Conservation (phyloP, 148 eudicot genomes). For the Vaccinium macrocarpon region DNA sequence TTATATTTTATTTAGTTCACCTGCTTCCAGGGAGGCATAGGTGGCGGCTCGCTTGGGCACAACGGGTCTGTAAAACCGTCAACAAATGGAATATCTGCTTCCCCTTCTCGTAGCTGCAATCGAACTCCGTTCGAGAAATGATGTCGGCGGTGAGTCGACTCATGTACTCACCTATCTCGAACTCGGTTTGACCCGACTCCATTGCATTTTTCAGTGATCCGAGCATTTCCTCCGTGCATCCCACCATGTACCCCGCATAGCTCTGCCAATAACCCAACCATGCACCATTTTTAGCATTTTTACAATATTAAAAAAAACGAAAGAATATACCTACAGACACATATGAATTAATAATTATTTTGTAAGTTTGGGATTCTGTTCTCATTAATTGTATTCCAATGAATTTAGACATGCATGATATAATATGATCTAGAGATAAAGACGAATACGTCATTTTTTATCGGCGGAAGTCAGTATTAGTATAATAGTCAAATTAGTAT, state of each 20-base stretch:
- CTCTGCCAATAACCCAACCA: conserved; percentile 33
- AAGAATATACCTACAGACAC: neutral
- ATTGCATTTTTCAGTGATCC: conserved; percentile 37
- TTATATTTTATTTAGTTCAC: conserved; percentile 24
- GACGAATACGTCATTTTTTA: no score
- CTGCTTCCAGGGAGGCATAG: conserved; percentile 88
- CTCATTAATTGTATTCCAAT: neutral
- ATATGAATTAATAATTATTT: neutral
- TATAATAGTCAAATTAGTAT: no score
- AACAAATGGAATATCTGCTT: conserved; percentile 65
- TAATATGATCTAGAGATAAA: no score
- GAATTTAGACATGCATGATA: no score
- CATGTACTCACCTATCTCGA: conserved; percentile 86
- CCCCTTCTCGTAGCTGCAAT: conserved; percentile 75
- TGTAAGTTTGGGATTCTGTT: neutral
- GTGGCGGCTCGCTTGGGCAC: conserved; percentile 83
- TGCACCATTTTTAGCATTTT: neutral
- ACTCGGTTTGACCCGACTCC: conserved; percentile 39
- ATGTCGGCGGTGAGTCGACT: conserved; percentile 71
- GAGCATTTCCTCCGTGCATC: conserved; percentile 66
- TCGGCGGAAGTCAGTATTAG: no score
- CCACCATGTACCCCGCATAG: conserved; percentile 79
- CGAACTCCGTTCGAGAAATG: conserved; percentile 81
- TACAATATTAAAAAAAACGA: neutral
- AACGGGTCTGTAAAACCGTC: conserved; percentile 54